Evolutionary conservation across 2,329 filamentous ascomycete species (phyloP).

Genomic region (Aureobasidium sp.): DNA sequence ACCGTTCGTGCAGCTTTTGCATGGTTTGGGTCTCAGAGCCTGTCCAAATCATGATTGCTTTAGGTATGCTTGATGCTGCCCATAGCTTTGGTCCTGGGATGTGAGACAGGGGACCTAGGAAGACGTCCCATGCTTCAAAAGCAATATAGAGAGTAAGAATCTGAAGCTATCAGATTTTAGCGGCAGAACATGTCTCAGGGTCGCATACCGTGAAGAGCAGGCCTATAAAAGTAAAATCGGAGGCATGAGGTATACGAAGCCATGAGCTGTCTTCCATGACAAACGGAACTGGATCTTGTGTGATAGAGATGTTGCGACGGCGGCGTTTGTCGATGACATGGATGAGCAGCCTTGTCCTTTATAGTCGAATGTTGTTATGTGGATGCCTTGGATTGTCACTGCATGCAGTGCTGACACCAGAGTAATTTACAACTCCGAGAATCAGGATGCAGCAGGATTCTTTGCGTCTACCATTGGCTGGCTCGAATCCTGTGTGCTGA

Average conservation of each 20-base stretch:
- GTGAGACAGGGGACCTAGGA: conserved; percentile 37
- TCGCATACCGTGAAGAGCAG: background rate
- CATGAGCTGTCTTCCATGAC: background rate
- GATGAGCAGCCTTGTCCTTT: background rate
- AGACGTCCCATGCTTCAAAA: conserved; percentile 32
- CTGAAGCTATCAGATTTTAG: background rate
- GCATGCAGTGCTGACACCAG: background rate
- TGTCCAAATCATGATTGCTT: conserved; percentile 8
- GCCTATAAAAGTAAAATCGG: background rate
- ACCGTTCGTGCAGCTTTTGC: conserved; percentile 31
- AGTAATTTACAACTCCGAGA: too few relatives aligned
- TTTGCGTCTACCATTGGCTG: too few relatives aligned
- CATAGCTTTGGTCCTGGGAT: conserved; percentile 37
- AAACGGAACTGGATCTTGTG: background rate
- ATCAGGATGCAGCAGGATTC: too few relatives aligned
- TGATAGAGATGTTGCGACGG: background rate
- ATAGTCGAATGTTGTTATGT: background rate
- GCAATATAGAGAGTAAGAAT: background rate
- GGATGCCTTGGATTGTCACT: background rate
- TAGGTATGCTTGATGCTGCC: conserved; percentile 28
- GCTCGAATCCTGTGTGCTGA: background rate
- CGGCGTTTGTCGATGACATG: background rate
- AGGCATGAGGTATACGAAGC: background rate
- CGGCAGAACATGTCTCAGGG: background rate
- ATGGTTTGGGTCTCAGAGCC: conserved; percentile 16